A percentile compares a stretch with the other conserved stretches of the same genome.
phyloP scores from a whole-genome alignment of 2,329 filamentous ascomycete species.

The Periglandula ipomoeae region DNA sequence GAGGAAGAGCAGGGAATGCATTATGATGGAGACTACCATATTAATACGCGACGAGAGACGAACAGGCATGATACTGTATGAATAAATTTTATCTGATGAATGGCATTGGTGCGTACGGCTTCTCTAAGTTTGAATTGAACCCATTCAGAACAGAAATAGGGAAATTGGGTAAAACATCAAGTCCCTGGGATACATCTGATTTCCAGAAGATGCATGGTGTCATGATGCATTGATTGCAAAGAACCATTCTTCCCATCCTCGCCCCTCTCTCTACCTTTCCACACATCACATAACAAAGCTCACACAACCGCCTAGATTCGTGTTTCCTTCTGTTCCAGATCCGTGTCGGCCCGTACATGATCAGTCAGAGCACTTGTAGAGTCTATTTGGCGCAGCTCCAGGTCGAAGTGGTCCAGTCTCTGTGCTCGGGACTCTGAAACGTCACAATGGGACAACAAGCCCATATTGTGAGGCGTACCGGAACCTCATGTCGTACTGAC shows the following conservation, averaged over 20 bases:
- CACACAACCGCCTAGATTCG: conserved; percentile 17
- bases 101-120: not conserved
- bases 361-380: conserved; percentile 11
- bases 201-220: not conserved
- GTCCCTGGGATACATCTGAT: no score
- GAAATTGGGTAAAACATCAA: no score
- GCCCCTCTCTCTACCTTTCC: not conserved
- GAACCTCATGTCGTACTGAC: conserved; percentile 7
- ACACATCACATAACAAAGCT: not conserved
- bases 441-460: conserved; percentile 19
- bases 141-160: no score
- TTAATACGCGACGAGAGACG: not conserved
- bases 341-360: conserved; percentile 12
- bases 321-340: conserved; percentile 24
- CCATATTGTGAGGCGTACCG: conserved; percentile 12
- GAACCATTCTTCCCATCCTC: not conserved
- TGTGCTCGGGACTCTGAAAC: conserved; percentile 5
- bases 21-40: not conserved
- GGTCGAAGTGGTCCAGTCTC: conserved; percentile 17
- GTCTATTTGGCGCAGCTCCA: conserved; percentile 24
- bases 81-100: not conserved
- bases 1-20: not conserved
- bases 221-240: not conserved
- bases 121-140: not conserved
- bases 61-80: not conserved